These are phyloP conservation scores for Carnegiea gigantea DNA, from an alignment of 179 eudicot genomes.

Conservation along the genomic window DNA sequence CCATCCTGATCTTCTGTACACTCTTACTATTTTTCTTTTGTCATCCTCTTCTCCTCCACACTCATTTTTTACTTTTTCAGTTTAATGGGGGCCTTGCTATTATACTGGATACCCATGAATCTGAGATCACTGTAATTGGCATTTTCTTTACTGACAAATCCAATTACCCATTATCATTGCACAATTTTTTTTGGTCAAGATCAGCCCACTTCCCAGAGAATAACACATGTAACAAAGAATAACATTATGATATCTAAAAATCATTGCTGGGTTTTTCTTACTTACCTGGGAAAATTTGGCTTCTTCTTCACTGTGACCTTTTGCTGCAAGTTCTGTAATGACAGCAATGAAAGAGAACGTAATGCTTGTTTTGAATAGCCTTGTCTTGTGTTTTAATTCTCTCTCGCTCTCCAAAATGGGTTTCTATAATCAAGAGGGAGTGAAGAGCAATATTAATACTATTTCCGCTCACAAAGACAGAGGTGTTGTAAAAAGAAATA, in stretches of 20 bases:
- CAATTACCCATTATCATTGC: no score
- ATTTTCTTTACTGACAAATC: background rate
- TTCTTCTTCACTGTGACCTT: background rate
- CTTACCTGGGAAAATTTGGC: conserved; percentile 9
- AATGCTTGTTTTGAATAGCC: background rate
- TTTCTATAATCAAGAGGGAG: background rate
- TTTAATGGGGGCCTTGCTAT: no score
- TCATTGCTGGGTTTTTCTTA: background rate
- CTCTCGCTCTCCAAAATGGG: background rate
- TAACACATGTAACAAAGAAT: background rate
- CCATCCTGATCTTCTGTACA: no score
- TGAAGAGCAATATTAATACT: no score
- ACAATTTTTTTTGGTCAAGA: background rate
- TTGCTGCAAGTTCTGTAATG: background rate
- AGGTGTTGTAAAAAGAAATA: no score
- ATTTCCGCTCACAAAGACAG: no score
- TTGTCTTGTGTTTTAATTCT: background rate
- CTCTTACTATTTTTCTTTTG: no score
- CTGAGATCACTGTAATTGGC: background rate
- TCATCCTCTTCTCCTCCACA: no score
- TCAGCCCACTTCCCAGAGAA: background rate
- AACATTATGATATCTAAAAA: background rate
- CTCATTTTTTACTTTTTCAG: no score
- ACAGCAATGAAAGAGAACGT: background rate
- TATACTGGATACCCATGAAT: background rate